phyloP scores from a whole-genome alignment of 225 moss, liverwort and hornwort species.

The Sphagnum tenellum region DNA sequence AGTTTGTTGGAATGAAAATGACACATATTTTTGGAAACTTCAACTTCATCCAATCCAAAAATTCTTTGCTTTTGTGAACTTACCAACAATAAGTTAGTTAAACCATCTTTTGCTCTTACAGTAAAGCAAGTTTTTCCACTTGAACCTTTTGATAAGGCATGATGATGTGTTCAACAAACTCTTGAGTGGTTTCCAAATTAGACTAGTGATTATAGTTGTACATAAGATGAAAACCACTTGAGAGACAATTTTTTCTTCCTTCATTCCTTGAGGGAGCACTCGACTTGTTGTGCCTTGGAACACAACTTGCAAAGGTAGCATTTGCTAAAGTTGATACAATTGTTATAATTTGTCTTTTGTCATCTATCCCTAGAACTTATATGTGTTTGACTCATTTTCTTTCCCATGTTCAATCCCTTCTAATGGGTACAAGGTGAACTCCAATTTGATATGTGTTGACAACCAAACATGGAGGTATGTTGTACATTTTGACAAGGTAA shows the following conservation, averaged over 20 bases:
- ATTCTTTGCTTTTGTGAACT: not conserved
- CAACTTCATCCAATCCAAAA: not conserved
- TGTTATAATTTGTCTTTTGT: conserved; percentile 1
- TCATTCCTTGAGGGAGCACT: not conserved
- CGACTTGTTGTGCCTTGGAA: not conserved
- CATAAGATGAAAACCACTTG: not conserved
- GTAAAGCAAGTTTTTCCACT: not conserved
- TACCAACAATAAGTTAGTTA: not conserved
- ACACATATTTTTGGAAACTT: not conserved
- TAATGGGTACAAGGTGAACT: not conserved
- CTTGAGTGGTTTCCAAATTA: not conserved
- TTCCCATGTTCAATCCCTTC: not conserved
- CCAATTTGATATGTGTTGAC: not conserved
- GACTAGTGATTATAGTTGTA: not conserved
- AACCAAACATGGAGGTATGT: not conserved
- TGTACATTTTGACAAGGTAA: conserved; percentile 1
- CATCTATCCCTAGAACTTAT: not conserved
- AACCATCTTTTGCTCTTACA: not conserved
- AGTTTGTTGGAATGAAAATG: not conserved
- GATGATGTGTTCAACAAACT: not conserved
- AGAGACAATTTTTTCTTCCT: not conserved
- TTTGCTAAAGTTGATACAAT: not conserved
- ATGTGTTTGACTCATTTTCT: not conserved
- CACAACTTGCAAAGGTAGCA: conserved; percentile 4
- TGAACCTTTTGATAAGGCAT: not conserved